These are phyloP conservation scores for Lasiosphaeria hispida DNA, from an alignment of 495 filamentous ascomycete genomes.

Conservation along the genomic window DNA sequence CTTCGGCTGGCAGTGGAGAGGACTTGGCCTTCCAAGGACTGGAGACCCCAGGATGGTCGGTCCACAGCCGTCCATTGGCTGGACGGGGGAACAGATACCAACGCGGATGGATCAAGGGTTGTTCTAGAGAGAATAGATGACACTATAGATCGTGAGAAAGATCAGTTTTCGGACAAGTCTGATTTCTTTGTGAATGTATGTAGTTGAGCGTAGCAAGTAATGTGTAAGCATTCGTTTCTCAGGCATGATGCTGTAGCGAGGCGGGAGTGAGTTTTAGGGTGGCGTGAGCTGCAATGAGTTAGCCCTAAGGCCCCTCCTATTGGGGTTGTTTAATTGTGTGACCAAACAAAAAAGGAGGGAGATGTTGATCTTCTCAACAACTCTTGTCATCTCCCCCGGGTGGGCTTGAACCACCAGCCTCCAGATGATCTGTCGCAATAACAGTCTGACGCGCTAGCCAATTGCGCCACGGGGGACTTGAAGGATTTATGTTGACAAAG, in stretches of 20 bases:
- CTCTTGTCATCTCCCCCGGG: not conserved
- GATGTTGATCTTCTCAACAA: too few species aligned
- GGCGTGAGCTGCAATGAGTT: too few species aligned
- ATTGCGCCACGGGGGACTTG: too few species aligned
- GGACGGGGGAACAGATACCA: conserved; percentile 28
- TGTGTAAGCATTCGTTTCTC: not conserved
- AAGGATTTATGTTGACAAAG: too few species aligned
- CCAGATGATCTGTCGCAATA: not conserved
- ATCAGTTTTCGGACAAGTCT: not conserved
- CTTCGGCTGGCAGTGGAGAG: conserved; percentile 22
- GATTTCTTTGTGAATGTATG: not conserved
- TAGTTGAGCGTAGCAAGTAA: not conserved
- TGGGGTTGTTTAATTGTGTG: too few species aligned
- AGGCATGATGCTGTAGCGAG: not conserved
- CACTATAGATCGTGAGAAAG: conserved; percentile 26
- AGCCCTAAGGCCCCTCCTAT: too few species aligned
- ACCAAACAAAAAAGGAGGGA: too few species aligned
- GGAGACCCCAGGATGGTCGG: conserved; percentile 32
- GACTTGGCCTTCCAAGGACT: conserved; percentile 22
- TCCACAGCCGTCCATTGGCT: conserved; percentile 17
- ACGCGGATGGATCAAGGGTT: conserved; percentile 21
- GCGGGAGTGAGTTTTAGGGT: too few species aligned
- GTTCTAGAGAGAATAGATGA: conserved; percentile 27
- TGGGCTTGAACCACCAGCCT: not conserved
- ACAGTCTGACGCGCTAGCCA: too few species aligned